phyloP scores from a whole-genome alignment of 169 alveolate genomes.

The Cryptosporidium meleagridis region DNA sequence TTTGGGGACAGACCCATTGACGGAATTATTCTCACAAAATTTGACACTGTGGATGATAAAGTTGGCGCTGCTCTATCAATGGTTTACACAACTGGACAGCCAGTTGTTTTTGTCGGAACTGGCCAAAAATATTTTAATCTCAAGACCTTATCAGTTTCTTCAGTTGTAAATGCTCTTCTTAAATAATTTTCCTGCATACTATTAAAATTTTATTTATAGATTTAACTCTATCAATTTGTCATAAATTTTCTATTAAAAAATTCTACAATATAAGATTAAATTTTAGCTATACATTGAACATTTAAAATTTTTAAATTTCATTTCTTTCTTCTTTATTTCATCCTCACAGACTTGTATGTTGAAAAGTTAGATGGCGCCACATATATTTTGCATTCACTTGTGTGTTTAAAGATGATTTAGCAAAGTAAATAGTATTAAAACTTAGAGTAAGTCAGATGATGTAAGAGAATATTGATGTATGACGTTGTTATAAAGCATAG shows the following conservation, averaged over 20 bases:
- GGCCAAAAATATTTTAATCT: conserved; percentile 99
- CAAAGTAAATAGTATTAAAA: neutral
- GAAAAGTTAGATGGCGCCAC: conserved; percentile 1
- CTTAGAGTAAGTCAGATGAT: neutral
- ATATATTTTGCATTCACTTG: neutral
- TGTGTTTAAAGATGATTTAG: neutral
- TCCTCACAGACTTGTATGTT: neutral
- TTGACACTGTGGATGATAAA: conserved; percentile 99
- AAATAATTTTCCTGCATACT: conserved; percentile 69
- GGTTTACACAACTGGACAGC: conserved; percentile 99
- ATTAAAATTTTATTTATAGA: neutral
- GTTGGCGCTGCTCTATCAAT: conserved; percentile 99
- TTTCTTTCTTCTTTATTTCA: neutral
- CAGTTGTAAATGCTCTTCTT: conserved; percentile 90
- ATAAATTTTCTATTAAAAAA: neutral
- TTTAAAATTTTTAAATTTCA: neutral
- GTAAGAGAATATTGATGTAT: neutral
- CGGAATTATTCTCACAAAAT: conserved; percentile 98
- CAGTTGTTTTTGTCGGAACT: conserved; percentile 99
- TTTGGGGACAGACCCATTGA: conserved; percentile 96
- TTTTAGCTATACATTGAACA: neutral
- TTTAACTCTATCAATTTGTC: neutral
- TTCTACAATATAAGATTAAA: neutral
- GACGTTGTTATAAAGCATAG: neutral
- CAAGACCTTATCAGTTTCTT: conserved; percentile 91